A percentile compares a stretch with the other conserved stretches of the same genome.
Evolutionary conservation across 2,329 filamentous ascomycete species (phyloP).

Genomic region (Hyphodiscus sp.): DNA sequence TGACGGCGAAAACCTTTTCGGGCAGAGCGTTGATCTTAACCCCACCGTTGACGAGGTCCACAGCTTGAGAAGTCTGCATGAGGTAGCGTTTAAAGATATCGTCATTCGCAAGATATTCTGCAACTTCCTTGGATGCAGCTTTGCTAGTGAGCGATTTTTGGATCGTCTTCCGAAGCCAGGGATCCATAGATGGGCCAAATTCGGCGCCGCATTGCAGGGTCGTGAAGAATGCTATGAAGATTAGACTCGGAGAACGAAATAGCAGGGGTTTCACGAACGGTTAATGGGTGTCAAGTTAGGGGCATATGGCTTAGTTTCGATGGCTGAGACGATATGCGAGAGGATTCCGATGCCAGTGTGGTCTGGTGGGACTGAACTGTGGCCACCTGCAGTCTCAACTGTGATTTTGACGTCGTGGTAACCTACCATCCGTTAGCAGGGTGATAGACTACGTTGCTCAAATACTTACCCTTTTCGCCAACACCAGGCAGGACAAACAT

Average conservation of each 20-base stretch:
- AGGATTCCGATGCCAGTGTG: slow-evolving; percentile 67
- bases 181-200: slow-evolving; percentile 10
- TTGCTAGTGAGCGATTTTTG: slow-evolving; percentile 14
- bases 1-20: slow-evolving; percentile 43
- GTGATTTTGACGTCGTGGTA: slow-evolving; percentile 46
- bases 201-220: slow-evolving; percentile 19
- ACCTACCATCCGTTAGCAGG: not conserved
- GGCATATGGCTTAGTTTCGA: slow-evolving; percentile 52
- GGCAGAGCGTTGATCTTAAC: slow-evolving; percentile 54
- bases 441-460: not conserved
- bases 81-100: slow-evolving; percentile 36
- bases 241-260: not conserved
- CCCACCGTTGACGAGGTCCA: slow-evolving; percentile 47
- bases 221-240: slow-evolving; percentile 14
- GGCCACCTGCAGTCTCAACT: slow-evolving; percentile 51
- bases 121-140: slow-evolving; percentile 14
- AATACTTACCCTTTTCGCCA: slow-evolving; percentile 50
- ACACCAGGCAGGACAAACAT: slow-evolving; percentile 47
- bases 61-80: slow-evolving; percentile 51
- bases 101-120: slow-evolving; percentile 13
- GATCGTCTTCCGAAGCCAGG: slow-evolving; percentile 15
- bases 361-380: slow-evolving; percentile 51
- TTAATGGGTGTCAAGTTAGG: slow-evolving; percentile 34
- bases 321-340: slow-evolving; percentile 55
- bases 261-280: not conserved